Evolutionary conservation across 495 filamentous ascomycete species (phyloP).

Genomic region (Penicillium pancosmium): DNA sequence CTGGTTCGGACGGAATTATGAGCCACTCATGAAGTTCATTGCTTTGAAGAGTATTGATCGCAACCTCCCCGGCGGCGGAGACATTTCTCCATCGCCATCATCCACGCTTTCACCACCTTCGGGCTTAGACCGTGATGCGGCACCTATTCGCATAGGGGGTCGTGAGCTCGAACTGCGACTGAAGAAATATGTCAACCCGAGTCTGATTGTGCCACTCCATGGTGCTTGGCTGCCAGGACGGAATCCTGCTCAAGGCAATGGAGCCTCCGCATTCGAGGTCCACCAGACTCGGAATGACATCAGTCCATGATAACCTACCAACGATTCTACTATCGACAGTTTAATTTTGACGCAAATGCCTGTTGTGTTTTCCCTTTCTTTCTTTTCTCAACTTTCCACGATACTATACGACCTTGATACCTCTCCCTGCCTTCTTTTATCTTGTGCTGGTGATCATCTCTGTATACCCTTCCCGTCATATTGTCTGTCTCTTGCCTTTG

Average conservation of each 20-base stretch:
- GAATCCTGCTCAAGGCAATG: slow-evolving; percentile 20
- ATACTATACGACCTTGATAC: slow-evolving; percentile 33
- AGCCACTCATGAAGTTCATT: slow-evolving; percentile 88
- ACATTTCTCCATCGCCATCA: slow-evolving; percentile 41
- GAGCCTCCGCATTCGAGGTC: slow-evolving; percentile 18
- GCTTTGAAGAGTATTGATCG: slow-evolving; percentile 80
- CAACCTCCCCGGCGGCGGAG: slow-evolving; percentile 41
- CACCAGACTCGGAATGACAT: slow-evolving; percentile 26
- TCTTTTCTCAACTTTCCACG: slow-evolving; percentile 6
- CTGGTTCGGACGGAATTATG: slow-evolving; percentile 72
- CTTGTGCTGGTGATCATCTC: slow-evolving; percentile 3
- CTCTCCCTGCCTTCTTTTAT: slow-evolving; percentile 16
- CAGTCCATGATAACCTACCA: slow-evolving; percentile 9
- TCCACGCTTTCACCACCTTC: slow-evolving; percentile 45
- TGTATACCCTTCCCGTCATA: background rate
- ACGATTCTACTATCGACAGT: background rate
- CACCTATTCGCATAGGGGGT: slow-evolving; percentile 43
- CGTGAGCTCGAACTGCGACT: slow-evolving; percentile 43
- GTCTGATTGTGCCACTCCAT: slow-evolving; percentile 47
- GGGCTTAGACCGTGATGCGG: slow-evolving; percentile 47
- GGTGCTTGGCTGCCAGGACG: slow-evolving; percentile 48
- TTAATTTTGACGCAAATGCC: background rate
- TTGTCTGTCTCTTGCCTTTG: background rate
- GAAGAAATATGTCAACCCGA: slow-evolving; percentile 52
- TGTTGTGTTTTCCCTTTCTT: slow-evolving; percentile 1